These are phyloP conservation scores for Fomitopsis serialis DNA, from an alignment of 768 basidiomycete species.

Conservation along the genomic window DNA sequence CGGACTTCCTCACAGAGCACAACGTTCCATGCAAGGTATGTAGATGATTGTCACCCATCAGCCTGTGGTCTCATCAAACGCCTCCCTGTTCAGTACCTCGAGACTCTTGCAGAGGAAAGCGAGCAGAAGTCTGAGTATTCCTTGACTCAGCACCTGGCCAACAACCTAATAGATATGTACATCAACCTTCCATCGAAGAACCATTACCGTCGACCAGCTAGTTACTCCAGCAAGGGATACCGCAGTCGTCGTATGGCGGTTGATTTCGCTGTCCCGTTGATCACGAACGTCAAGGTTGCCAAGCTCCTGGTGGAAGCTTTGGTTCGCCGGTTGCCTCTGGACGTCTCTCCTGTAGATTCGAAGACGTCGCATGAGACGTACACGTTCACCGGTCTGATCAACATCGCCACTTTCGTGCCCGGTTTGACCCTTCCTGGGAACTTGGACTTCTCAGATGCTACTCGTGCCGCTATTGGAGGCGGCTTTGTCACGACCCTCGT, in stretches of 20 bases:
- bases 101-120: constrained; percentile 75
- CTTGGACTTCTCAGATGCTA: constrained; percentile 59
- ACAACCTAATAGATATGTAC: constrained; percentile 98
- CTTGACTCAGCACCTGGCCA: constrained; percentile 91
- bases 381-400: constrained; percentile 88
- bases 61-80: neutral
- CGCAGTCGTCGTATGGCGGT: constrained; percentile 97
- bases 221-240: constrained; percentile 96
- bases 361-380: constrained; percentile 92
- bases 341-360: constrained; percentile 86
- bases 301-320: constrained; percentile 94
- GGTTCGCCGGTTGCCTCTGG: constrained; percentile 82
- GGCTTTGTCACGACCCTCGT: constrained; percentile 88
- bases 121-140: constrained; percentile 97
- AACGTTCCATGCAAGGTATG: constrained; percentile 90
- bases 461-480: constrained; percentile 78
- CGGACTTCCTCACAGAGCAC: constrained; percentile 96
- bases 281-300: constrained; percentile 98
- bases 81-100: constrained; percentile 60
- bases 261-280: constrained; percentile 94
- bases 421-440: constrained; percentile 48
- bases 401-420: constrained; percentile 84
- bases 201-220: constrained; percentile 93
- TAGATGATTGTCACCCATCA: too few species aligned
- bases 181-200: constrained; percentile 99